Conservation (phyloP, 108 stramenopile species). For the Pseudonitzschia multistriata region DNA sequence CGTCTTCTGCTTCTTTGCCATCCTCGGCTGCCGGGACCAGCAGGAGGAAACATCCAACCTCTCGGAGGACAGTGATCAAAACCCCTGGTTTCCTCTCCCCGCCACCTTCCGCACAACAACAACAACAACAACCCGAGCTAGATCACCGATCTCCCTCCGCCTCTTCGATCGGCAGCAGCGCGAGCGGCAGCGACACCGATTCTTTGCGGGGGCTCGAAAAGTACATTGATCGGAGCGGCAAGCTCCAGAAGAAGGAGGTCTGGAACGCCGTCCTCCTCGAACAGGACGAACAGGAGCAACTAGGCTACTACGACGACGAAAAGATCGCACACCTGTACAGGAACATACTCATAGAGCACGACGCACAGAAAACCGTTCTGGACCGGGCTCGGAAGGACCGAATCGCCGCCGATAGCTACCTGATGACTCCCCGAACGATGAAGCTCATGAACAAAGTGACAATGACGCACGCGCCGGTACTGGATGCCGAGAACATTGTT, state of each 20-base stretch:
- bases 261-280: constrained; percentile 35
- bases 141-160: not conserved
- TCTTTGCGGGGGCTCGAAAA: constrained; percentile 34
- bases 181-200: constrained; percentile 17
- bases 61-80: no score
- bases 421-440: constrained; percentile 6
- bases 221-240: constrained; percentile 22
- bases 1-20: no score
- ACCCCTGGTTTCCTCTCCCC: no score
- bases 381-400: constrained; percentile 9
- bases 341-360: not conserved
- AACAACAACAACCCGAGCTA: not conserved
- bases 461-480: not conserved
- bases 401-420: not conserved
- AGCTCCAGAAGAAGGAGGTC: constrained; percentile 15
- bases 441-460: not conserved
- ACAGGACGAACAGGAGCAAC: constrained; percentile 35
- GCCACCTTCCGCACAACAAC: not conserved
- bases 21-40: no score
- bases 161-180: not conserved
- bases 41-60: no score
- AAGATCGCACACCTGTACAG: constrained; percentile 22
- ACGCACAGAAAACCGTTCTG: not conserved
- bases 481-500: not conserved
- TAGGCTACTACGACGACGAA: constrained; percentile 26